Evolutionary conservation across 345 rosid species (phyloP).

Genomic region (Bruguiera gymnorhiza): DNA sequence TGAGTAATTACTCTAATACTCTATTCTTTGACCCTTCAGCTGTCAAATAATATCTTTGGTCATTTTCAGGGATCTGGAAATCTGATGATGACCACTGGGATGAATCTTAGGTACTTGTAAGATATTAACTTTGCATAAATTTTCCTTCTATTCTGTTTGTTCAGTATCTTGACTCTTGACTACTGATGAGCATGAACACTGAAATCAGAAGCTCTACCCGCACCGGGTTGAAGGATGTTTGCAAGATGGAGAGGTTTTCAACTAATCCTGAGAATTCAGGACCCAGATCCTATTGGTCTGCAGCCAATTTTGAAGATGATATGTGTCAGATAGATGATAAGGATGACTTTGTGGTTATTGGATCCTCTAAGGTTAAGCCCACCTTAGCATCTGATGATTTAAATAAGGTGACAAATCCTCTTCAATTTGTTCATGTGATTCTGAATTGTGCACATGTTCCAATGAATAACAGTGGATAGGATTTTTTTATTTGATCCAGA

Average conservation of each 20-base stretch:
- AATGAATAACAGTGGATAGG: neutral
- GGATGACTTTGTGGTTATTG: constrained; percentile 54
- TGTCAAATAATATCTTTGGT: constrained; percentile 13
- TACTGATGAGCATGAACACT: constrained; percentile 43
- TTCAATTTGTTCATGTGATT: constrained; percentile 9
- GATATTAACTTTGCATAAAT: constrained; percentile 18
- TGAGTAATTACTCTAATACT: constrained; percentile 14
- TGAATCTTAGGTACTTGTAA: constrained; percentile 54
- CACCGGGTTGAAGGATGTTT: constrained; percentile 53
- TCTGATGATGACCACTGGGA: constrained; percentile 38
- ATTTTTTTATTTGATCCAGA: constrained; percentile 44
- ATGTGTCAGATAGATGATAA: constrained; percentile 47
- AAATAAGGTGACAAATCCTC: constrained; percentile 51
- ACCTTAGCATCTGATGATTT: constrained; percentile 49
- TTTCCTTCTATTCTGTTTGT: neutral
- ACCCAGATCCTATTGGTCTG: constrained; percentile 23
- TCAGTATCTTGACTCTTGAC: constrained; percentile 10
- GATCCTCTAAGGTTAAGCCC: constrained; percentile 46
- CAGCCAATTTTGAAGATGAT: constrained; percentile 24
- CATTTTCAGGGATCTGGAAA: constrained; percentile 55
- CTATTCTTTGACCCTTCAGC: constrained; percentile 19
- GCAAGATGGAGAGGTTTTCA: constrained; percentile 30
- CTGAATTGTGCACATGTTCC: neutral
- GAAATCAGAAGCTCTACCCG: constrained; percentile 57
- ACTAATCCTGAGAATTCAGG: constrained; percentile 34